Base-by-base conservation (phyloP, 805 yeast genomes). In the Priceomyces castillae region DNA sequence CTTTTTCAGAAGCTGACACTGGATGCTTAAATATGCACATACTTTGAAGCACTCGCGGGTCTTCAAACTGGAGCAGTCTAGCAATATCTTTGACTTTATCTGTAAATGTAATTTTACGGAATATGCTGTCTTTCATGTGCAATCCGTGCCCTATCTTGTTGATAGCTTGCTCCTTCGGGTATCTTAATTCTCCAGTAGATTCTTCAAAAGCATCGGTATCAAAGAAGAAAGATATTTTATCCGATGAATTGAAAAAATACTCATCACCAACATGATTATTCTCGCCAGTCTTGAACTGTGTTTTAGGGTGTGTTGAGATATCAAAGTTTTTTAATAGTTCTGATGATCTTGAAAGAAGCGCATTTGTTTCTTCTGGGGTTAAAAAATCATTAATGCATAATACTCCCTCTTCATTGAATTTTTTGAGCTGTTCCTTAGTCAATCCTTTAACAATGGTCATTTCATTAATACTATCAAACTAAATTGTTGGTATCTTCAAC, bases 1-100 rank as follows among this genome's bases (percentile, higher is more conserved):
- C 63, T 6, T 31, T 37, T 15, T 35, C 35, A 4, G 43, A 44
- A 16, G 46, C 52, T 1, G 40, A 37, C 7, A 46, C 51, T 0
- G 92, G 89, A 55, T 86, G 92, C 56, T 86, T 86, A 63, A 86
- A 82, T 30, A 86, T 83, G 25, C 83, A 64, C 95, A 86, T 86
- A 47, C 86, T 78, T 57, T 86, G 95, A 31, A 86, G 69, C 0
- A 87, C 85, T 17, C 85, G 65, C 1, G 94, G 89, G 47, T 85
- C 89, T 40, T 66, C 51, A 51, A 75, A 80, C 0, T 76, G 69
- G 38, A 86, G 62, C 40, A 74, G 71, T 5, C 61, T 53, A 10
- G 83, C 84, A 34, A 86, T 77, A 0, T 58, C 72, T 34, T 67
- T 58, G 4, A 83, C 75, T 25, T 76, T 72, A 1, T 59, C 65